phyloP scores from a whole-genome alignment of 371 early-diverging fungal genomes.

The Mortierella sp. region DNA sequence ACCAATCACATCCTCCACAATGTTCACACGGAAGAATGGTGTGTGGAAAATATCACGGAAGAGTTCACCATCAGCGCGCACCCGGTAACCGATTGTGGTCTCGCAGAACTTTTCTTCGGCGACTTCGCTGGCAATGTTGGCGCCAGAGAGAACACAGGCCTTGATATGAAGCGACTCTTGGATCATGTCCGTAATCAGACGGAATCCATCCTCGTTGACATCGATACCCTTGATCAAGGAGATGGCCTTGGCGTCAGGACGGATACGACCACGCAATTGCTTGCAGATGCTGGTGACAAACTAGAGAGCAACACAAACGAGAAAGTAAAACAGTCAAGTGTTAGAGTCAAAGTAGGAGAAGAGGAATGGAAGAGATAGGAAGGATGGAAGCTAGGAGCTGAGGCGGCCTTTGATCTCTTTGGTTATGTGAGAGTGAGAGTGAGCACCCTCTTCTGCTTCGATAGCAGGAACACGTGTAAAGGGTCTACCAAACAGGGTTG shows the following conservation, averaged over 20 bases:
- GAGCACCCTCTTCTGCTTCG: no score
- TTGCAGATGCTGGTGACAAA: constrained; percentile 90
- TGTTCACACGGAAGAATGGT: constrained; percentile 86
- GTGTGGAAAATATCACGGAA: constrained; percentile 89
- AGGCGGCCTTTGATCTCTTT: no score
- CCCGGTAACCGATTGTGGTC: constrained; percentile 90
- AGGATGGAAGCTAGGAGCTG: no score
- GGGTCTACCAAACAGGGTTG: neutral
- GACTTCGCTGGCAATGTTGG: constrained; percentile 99
- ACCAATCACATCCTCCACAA: constrained; percentile 87
- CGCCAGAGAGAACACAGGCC: constrained; percentile 94
- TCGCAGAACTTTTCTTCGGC: constrained; percentile 96
- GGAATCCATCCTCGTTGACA: constrained; percentile 76
- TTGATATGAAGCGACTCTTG: constrained; percentile 78
- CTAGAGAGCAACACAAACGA: constrained; percentile 46
- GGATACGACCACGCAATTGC: constrained; percentile 76
- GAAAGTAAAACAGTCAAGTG: neutral
- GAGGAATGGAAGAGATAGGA: no score
- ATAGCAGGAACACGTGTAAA: no score
- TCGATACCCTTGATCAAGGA: constrained; percentile 97
- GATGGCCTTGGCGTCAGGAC: constrained; percentile 84
- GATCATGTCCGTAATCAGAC: constrained; percentile 91
- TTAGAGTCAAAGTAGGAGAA: neutral
- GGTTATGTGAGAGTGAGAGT: no score
- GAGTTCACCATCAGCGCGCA: constrained; percentile 76